A percentile compares a stretch with the other conserved stretches of the same genome.
These are phyloP conservation scores for Coniochaeta hoffmannii DNA, from an alignment of 2,329 filamentous ascomycete genomes.

Conservation along the genomic window DNA sequence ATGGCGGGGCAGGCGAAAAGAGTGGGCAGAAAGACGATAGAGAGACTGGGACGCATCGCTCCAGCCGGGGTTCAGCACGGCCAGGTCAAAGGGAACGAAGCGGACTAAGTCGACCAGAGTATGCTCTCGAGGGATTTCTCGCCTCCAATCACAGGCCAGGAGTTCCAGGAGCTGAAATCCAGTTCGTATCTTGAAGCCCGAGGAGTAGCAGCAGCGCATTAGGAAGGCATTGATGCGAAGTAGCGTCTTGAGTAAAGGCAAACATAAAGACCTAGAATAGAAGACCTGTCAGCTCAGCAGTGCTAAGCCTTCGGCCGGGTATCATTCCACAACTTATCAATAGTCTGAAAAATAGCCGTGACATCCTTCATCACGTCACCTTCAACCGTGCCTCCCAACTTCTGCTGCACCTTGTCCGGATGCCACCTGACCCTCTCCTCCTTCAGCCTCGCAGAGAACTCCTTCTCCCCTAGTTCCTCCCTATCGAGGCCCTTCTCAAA, in stretches of 20 bases:
- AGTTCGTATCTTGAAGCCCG: too few species aligned
- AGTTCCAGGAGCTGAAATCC: too few species aligned
- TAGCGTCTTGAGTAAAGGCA: neutral
- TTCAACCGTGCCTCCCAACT: conserved; percentile 67
- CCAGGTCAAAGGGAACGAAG: too few species aligned
- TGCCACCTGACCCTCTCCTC: conserved; percentile 90
- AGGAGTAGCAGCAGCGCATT: too few species aligned
- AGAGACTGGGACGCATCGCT: too few species aligned
- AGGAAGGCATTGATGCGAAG: too few species aligned
- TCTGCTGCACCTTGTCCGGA: conserved; percentile 94
- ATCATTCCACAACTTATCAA: conserved; percentile 75
- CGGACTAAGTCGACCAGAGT: too few species aligned
- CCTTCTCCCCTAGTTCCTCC: conserved; percentile 34
- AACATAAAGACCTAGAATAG: neutral
- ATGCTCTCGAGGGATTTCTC: too few species aligned
- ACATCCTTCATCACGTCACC: conserved; percentile 67
- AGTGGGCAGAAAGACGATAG: too few species aligned
- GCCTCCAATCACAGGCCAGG: too few species aligned
- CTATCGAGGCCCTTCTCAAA: conserved; percentile 45
- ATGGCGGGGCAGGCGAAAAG: too few species aligned
- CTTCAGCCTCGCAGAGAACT: conserved; percentile 54
- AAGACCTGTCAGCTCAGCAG: neutral
- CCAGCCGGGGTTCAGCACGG: too few species aligned
- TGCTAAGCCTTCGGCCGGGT: conserved; percentile 23
- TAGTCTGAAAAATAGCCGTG: conserved; percentile 84